Evolutionary conservation across 2,329 filamentous ascomycete genomes (phyloP).

Genomic region (Purpureocillium takamizusanense): DNA sequence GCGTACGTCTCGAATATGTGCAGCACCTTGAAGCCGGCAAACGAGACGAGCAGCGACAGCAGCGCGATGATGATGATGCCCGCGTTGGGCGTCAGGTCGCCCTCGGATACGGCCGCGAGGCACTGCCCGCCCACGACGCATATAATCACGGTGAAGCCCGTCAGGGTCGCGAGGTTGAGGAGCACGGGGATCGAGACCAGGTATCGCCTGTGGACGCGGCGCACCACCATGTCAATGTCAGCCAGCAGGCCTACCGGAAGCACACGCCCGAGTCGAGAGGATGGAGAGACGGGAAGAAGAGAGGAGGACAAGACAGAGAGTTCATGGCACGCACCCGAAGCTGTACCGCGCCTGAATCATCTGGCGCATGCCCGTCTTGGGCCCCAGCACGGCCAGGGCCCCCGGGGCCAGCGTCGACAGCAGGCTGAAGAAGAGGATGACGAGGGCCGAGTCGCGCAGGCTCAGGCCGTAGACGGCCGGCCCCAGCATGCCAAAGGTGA

Average conservation of each 20-base stretch:
- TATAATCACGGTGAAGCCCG: slow-evolving; percentile 54
- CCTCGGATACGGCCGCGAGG: slow-evolving; percentile 42
- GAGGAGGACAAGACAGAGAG: background rate
- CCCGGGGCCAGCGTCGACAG: slow-evolving; percentile 44
- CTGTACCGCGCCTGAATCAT: slow-evolving; percentile 57
- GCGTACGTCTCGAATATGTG: slow-evolving; percentile 51
- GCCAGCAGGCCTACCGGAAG: no score
- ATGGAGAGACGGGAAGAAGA: background rate
- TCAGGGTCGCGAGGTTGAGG: slow-evolving; percentile 53
- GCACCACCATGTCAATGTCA: no score
- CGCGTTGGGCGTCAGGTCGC: slow-evolving; percentile 38
- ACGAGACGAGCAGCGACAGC: slow-evolving; percentile 49
- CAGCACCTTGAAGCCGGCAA: slow-evolving; percentile 49
- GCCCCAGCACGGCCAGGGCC: slow-evolving; percentile 48
- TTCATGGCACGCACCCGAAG: slow-evolving; percentile 38
- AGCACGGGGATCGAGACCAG: slow-evolving; percentile 50
- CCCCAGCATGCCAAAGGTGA: slow-evolving; percentile 56
- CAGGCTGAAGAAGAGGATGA: slow-evolving; percentile 56
- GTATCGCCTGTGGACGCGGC: slow-evolving; percentile 32
- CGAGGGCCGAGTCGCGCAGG: slow-evolving; percentile 45
- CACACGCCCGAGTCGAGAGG: background rate
- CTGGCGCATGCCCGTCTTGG: slow-evolving; percentile 55
- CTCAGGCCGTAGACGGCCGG: slow-evolving; percentile 44
- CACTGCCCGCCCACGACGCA: slow-evolving; percentile 53
- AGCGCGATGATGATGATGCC: slow-evolving; percentile 54